phyloP scores from a whole-genome alignment of 306 rosid species.

The Ceratonia siliqua region DNA sequence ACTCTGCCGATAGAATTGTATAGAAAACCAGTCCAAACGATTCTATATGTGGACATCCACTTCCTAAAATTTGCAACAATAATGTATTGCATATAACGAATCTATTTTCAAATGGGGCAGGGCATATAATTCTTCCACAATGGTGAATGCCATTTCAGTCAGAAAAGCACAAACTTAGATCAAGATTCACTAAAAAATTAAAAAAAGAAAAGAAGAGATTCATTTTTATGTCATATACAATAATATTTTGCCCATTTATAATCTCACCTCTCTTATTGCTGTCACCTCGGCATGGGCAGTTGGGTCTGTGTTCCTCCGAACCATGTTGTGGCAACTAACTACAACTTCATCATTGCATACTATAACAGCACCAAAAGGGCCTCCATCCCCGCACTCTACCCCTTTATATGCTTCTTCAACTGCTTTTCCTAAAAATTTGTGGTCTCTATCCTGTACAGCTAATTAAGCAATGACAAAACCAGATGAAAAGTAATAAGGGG shows the following conservation, averaged over 20 bases:
- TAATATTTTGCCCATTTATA: slow-evolving; percentile 1
- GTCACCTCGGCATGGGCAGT: slow-evolving; percentile 98
- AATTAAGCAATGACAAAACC: slow-evolving; percentile 43
- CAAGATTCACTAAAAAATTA: not conserved
- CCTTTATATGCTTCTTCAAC: slow-evolving; percentile 95
- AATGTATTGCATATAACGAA: slow-evolving; percentile 13
- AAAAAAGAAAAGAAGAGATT: not conserved
- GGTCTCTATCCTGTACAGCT: slow-evolving; percentile 90
- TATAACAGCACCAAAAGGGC: slow-evolving; percentile 93
- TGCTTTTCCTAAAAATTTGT: slow-evolving; percentile 73
- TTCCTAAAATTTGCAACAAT: slow-evolving; percentile 15
- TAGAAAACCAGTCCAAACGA: slow-evolving; percentile 3
- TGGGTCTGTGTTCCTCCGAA: slow-evolving; percentile 75
- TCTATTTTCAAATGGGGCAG: slow-evolving; percentile 2
- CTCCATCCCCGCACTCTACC: slow-evolving; percentile 82
- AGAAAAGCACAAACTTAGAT: slow-evolving; percentile 1
- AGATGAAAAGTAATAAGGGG: slow-evolving; percentile 25
- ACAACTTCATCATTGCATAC: slow-evolving; percentile 74
- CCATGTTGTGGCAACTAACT: slow-evolving; percentile 93
- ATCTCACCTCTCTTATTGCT: slow-evolving; percentile 89
- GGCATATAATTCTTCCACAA: slow-evolving; percentile 1
- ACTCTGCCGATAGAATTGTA: not conserved
- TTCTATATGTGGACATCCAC: not conserved
- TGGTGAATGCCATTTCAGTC: slow-evolving; percentile 18
- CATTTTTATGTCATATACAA: not conserved